Evolutionary conservation across 2,329 filamentous ascomycete genomes (phyloP).

Genomic region (Cladosporium phlei): DNA sequence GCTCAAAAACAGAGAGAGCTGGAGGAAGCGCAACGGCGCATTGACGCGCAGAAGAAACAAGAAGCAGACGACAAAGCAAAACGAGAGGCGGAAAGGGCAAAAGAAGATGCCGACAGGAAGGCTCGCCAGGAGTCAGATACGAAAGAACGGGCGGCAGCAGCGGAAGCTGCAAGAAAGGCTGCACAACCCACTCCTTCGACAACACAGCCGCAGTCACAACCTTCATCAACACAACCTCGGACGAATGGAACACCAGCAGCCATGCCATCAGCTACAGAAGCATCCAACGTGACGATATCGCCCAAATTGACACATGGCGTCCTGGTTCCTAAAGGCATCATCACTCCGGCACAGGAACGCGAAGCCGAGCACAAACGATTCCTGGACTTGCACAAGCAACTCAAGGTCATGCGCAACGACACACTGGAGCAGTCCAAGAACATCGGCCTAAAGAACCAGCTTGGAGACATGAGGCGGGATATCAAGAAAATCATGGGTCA

Average conservation of each 20-base stretch:
- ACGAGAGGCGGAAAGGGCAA: slow-evolving; percentile 24
- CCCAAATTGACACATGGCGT: neutral
- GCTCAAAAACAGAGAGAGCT: slow-evolving; percentile 29
- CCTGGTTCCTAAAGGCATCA: neutral
- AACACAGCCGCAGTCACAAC: neutral
- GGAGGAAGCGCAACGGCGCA: slow-evolving; percentile 24
- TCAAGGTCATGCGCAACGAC: slow-evolving; percentile 57
- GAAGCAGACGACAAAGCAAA: slow-evolving; percentile 24
- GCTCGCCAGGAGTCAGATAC: slow-evolving; percentile 16
- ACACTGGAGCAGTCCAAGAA: slow-evolving; percentile 51
- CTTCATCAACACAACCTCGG: slow-evolving; percentile 4
- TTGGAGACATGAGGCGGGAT: slow-evolving; percentile 51
- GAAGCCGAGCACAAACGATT: slow-evolving; percentile 46
- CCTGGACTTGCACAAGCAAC: slow-evolving; percentile 58
- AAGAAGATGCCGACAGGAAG: slow-evolving; percentile 23
- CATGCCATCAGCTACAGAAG: neutral
- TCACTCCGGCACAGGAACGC: slow-evolving; percentile 25
- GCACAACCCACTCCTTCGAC: slow-evolving; percentile 1
- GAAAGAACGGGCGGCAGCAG: slow-evolving; percentile 22
- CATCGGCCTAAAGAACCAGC: slow-evolving; percentile 55
- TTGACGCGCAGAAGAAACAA: slow-evolving; percentile 22
- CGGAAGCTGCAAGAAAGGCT: slow-evolving; percentile 24
- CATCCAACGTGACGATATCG: neutral
- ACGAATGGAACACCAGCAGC: slow-evolving; percentile 11
- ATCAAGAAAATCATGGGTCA: slow-evolving; percentile 71